These are phyloP conservation scores for Penicillium sp. DNA, from an alignment of 2,329 filamentous ascomycete genomes.

Conservation along the genomic window DNA sequence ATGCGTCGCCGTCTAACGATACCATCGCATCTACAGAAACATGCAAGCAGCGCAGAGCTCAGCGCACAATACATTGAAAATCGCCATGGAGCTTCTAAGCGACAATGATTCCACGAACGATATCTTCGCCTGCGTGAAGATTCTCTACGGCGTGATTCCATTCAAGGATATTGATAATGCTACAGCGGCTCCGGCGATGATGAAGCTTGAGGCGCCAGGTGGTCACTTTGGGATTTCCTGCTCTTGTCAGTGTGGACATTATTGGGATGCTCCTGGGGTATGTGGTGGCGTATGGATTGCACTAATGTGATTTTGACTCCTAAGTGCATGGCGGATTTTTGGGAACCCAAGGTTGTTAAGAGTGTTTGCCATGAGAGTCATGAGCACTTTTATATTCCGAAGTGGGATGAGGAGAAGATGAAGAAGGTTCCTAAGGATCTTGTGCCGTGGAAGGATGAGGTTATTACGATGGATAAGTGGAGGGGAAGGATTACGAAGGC, in stretches of 20 bases:
- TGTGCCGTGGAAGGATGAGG: conserved; percentile 22
- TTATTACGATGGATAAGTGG: conserved; percentile 23
- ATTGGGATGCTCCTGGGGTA: conserved; percentile 22
- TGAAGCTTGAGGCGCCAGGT: neutral
- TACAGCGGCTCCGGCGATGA: conserved; percentile 15
- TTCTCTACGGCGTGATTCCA: conserved; percentile 21
- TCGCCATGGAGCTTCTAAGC: conserved; percentile 26
- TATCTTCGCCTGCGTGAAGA: conserved; percentile 20
- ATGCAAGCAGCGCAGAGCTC: conserved; percentile 18
- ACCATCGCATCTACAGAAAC: conserved; percentile 18
- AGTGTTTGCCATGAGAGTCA: conserved; percentile 25
- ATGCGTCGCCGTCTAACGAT: conserved; percentile 16
- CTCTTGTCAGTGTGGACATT: conserved; percentile 13
- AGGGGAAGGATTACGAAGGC: conserved; percentile 11
- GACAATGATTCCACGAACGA: conserved; percentile 29
- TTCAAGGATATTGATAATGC: conserved; percentile 21
- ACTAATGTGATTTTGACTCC: conserved; percentile 20
- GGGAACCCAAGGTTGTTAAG: conserved; percentile 22
- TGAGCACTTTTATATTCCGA: conserved; percentile 23
- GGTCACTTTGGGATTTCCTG: conserved; percentile 9
- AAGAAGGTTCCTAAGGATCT: conserved; percentile 13
- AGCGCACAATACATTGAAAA: conserved; percentile 19
- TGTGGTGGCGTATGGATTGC: conserved; percentile 30
- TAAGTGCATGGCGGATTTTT: conserved; percentile 19
- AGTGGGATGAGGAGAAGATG: conserved; percentile 19